Evolutionary conservation across 495 filamentous ascomycete species (phyloP).

Genomic region (Neurospora tetraspora): DNA sequence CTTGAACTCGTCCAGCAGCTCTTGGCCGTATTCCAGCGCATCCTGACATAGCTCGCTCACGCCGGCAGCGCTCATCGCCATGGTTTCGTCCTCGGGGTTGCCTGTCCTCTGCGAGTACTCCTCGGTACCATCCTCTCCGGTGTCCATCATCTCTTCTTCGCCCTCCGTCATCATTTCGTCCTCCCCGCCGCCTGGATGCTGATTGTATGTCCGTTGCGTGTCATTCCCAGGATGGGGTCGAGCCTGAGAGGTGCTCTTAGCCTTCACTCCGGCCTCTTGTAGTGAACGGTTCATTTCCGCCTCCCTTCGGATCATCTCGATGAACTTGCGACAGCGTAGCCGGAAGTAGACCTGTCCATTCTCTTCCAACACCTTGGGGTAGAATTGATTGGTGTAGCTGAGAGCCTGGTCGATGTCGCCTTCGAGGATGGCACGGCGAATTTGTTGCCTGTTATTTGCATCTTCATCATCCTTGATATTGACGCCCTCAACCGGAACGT

Average conservation of each 20-base stretch:
- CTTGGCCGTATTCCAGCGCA: slow-evolving; percentile 71
- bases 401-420: slow-evolving; percentile 89
- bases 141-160: slow-evolving; percentile 15
- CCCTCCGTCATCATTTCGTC: slow-evolving; percentile 65
- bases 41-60: slow-evolving; percentile 49
- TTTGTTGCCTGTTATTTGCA: slow-evolving; percentile 80
- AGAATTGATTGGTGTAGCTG: slow-evolving; percentile 66
- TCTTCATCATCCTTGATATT: slow-evolving; percentile 67
- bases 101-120: slow-evolving; percentile 42
- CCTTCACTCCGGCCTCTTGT: slow-evolving; percentile 18
- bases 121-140: slow-evolving; percentile 27
- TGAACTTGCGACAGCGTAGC: slow-evolving; percentile 80
- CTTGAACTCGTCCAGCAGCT: slow-evolving; percentile 64
- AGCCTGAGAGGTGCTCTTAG: slow-evolving; percentile 4
- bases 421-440: slow-evolving; percentile 79
- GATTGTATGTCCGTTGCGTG: slow-evolving; percentile 2
- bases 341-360: slow-evolving; percentile 87
- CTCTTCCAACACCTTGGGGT: slow-evolving; percentile 71
- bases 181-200: slow-evolving; percentile 49
- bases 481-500: slow-evolving; percentile 47
- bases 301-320: slow-evolving; percentile 86
- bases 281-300: slow-evolving; percentile 51
- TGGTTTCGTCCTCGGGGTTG: slow-evolving; percentile 29
- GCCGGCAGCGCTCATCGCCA: slow-evolving; percentile 40
- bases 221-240: slow-evolving; percentile 7